Percentiles rank a stretch among this genome's conserved stretches.
Conservation (phyloP, 2,329 filamentous ascomycete genomes). For the Septoria linicola region DNA sequence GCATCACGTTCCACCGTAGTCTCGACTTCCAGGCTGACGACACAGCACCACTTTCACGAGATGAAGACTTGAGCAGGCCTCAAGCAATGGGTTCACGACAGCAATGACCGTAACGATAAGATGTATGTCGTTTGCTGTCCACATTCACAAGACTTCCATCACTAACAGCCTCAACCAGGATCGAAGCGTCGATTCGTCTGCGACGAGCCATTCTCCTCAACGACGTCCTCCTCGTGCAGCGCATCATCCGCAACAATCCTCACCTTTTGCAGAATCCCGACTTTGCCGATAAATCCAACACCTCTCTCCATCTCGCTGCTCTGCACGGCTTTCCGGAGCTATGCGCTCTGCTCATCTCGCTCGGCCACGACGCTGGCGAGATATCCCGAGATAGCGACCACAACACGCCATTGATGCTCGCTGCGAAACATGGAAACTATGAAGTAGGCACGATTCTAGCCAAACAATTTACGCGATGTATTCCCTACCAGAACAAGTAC, state of each 20-base stretch:
- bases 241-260: conserved; percentile 73
- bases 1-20: background rate
- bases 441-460: conserved; percentile 72
- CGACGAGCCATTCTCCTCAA: conserved; percentile 78
- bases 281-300: conserved; percentile 72
- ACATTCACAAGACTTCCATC: background rate
- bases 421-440: conserved; percentile 66
- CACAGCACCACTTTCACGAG: background rate
- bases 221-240: conserved; percentile 69
- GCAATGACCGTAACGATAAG: conserved; percentile 14
- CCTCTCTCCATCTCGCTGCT: conserved; percentile 77
- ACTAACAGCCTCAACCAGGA: conserved; percentile 52
- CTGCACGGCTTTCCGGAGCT: conserved; percentile 69
- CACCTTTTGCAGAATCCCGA: conserved; percentile 76
- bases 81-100: conserved; percentile 16
- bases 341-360: conserved; percentile 65
- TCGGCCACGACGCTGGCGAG: conserved; percentile 71
- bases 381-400: conserved; percentile 76
- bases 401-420: conserved; percentile 80
- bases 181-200: conserved; percentile 72
- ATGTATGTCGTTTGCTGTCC: no score
- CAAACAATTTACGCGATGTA: conserved; percentile 60
- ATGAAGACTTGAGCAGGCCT: conserved; percentile 25
- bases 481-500: conserved; percentile 63
- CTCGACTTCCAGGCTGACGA: no score